Evolutionary conservation across 2,329 filamentous ascomycete species (phyloP), one percentile per base, ranked within the genome.

Genomic region (Epicoccum sorghinum): DNA sequence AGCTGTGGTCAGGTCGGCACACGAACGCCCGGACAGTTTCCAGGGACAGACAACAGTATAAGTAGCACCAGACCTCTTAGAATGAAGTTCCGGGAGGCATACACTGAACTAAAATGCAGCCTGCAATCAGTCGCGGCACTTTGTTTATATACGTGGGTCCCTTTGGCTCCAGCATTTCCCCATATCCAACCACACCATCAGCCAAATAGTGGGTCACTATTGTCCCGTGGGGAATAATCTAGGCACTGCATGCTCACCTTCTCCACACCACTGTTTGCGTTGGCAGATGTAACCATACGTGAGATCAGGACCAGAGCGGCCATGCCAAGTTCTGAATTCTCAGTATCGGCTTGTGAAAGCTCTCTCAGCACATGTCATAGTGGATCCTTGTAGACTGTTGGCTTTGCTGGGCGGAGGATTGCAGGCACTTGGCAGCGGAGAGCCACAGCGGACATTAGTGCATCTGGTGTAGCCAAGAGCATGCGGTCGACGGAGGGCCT

Each of bases 301-400:
- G 54, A 43, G 12, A 55, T 46, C 45, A 54, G 40, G 54, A 49
- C 51, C 55, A 45, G 54, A 39, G 42, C 24, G 43, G 25, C 53
- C 49, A 49, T 53, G 51, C 60, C 60, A 61, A 65, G 61, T 51
- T 45, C 24, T 35, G 41, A 7, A 27, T 13, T 40, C 29, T 29
- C 9, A 29, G 12, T 8, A 51, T 56, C 48, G 40, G 47, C 46
- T 40, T 52, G 53, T 44, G 44, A 33, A 52, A 40, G 24, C 41
- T 47, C 35, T 60, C 61, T 63, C 59, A 58, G 58, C 54, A 47
- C 41, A 69, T 67, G 63, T 69, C 67, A 69, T 69, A 62, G 65
- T 64, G 67, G 65, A 57, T 52, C 58, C 36, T 44, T 42, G 37
- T 47, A 45, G 43, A 44, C 36, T 51, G 52, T 62, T 61, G 56